A percentile compares a stretch with the other conserved stretches of the same genome.
These are phyloP conservation scores for Multifurca ochricompacta DNA, from an alignment of 768 basidiomycete genomes.

Conservation along the genomic window DNA sequence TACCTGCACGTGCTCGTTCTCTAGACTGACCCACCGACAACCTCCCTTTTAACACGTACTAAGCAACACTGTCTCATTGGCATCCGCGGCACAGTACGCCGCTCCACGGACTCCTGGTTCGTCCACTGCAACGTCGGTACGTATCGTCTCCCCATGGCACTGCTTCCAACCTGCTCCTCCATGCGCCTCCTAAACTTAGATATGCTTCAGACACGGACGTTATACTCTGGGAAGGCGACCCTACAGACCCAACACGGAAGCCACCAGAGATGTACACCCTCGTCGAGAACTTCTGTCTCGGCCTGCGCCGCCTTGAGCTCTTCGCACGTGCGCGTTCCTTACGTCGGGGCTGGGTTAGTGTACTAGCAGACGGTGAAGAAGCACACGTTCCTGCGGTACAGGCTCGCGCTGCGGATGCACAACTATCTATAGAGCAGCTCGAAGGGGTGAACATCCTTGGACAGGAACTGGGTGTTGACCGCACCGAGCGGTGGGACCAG, in stretches of 20 bases:
- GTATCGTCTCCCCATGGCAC: slow-evolving; percentile 26
- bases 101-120: slow-evolving; percentile 93
- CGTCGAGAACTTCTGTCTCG: slow-evolving; percentile 97
- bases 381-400: slow-evolving; percentile 36
- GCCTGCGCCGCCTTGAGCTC: slow-evolving; percentile 82
- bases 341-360: slow-evolving; percentile 90
- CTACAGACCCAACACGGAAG: slow-evolving; percentile 72
- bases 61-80: slow-evolving; percentile 98
- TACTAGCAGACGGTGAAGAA: slow-evolving; percentile 58
- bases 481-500: slow-evolving; percentile 47
- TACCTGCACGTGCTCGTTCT: slow-evolving; percentile 5
- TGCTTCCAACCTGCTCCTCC: slow-evolving; percentile 14
- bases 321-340: slow-evolving; percentile 66
- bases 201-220: slow-evolving; percentile 98
- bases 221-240: slow-evolving; percentile 92
- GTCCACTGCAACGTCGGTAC: slow-evolving; percentile 96
- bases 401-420: slow-evolving; percentile 19
- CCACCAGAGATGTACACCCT: slow-evolving; percentile 95
- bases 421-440: slow-evolving; percentile 25
- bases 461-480: slow-evolving; percentile 17
- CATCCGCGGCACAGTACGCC: slow-evolving; percentile 90
- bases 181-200: not conserved
- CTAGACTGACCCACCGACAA: slow-evolving; percentile 80
- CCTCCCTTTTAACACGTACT: slow-evolving; percentile 77
- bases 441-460: slow-evolving; percentile 28